Conservation (phyloP, 2,329 filamentous ascomycete genomes). For the Lasiodiplodia citricola region DNA sequence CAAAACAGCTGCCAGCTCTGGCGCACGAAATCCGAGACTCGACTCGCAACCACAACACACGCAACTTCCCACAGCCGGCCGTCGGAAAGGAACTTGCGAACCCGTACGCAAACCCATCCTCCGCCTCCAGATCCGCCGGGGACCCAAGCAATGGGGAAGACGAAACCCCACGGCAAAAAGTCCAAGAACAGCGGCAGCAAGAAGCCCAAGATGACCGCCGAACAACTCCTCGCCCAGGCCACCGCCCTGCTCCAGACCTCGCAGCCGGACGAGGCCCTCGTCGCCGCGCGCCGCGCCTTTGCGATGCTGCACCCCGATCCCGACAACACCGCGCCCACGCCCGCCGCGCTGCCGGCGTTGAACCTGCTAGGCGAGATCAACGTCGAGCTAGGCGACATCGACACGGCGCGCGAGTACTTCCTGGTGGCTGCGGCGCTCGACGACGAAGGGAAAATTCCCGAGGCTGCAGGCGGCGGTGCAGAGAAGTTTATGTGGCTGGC, state of each 20-base stretch:
- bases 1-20: neutral
- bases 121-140: neutral
- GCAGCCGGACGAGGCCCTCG: slow-evolving; percentile 62
- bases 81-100: neutral
- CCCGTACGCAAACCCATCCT: neutral
- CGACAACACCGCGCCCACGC: slow-evolving; percentile 35
- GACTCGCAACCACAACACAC: neutral
- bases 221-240: slow-evolving; percentile 63
- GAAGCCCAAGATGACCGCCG: slow-evolving; percentile 57
- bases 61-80: neutral
- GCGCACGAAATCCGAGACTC: neutral
- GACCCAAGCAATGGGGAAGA: slow-evolving; percentile 54
- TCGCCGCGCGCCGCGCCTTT: slow-evolving; percentile 60
- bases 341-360: slow-evolving; percentile 67
- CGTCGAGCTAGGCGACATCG: slow-evolving; percentile 81
- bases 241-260: slow-evolving; percentile 63
- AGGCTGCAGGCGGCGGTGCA: slow-evolving; percentile 77
- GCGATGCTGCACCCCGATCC: slow-evolving; percentile 49
- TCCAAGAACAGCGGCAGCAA: slow-evolving; percentile 44
- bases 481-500: slow-evolving; percentile 97
- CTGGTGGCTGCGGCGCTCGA: slow-evolving; percentile 76
- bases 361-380: slow-evolving; percentile 81
- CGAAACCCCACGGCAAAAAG: slow-evolving; percentile 54
- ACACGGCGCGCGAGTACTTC: slow-evolving; percentile 75
- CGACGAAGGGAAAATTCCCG: slow-evolving; percentile 71